A percentile compares a stretch with the other conserved stretches of the same genome.
These are phyloP conservation scores for Prunus mongolica DNA, from an alignment of 306 rosid species.

Conservation along the genomic window DNA sequence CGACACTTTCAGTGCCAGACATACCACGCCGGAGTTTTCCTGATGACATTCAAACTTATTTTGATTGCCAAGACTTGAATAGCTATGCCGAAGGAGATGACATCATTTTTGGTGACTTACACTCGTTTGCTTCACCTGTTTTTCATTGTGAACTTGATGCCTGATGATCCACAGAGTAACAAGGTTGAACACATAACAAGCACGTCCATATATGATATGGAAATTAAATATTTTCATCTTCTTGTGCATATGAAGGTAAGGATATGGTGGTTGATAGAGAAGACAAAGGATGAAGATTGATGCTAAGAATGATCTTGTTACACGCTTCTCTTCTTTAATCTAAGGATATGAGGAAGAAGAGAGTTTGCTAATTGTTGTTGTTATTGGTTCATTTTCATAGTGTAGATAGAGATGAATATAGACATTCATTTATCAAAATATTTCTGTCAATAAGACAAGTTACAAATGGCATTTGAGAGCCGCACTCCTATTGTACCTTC, in stretches of 20 bases:
- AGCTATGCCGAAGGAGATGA: slow-evolving; percentile 54
- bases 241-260: slow-evolving; percentile 9
- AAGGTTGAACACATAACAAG: not conserved
- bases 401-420: slow-evolving; percentile 9
- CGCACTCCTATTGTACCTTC: not conserved
- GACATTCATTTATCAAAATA: slow-evolving; percentile 13
- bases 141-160: slow-evolving; percentile 69
- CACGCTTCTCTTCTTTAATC: not conserved
- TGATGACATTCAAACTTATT: slow-evolving; percentile 80
- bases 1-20: slow-evolving; percentile 26
- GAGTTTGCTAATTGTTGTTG: slow-evolving; percentile 2
- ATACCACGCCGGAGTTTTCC: slow-evolving; percentile 62
- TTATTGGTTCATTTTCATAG: slow-evolving; percentile 6
- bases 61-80: slow-evolving; percentile 53
- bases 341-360: not conserved
- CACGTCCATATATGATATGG: too few species aligned
- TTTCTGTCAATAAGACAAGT: not conserved
- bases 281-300: too few species aligned
- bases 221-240: not conserved
- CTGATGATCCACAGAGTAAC: not conserved
- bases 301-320: too few species aligned
- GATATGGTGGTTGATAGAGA: not conserved
- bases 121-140: slow-evolving; percentile 44
- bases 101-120: slow-evolving; percentile 59
- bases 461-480: not conserved